Conservation (phyloP, 2,329 filamentous ascomycete genomes). For the Exophiala aquamarina region DNA sequence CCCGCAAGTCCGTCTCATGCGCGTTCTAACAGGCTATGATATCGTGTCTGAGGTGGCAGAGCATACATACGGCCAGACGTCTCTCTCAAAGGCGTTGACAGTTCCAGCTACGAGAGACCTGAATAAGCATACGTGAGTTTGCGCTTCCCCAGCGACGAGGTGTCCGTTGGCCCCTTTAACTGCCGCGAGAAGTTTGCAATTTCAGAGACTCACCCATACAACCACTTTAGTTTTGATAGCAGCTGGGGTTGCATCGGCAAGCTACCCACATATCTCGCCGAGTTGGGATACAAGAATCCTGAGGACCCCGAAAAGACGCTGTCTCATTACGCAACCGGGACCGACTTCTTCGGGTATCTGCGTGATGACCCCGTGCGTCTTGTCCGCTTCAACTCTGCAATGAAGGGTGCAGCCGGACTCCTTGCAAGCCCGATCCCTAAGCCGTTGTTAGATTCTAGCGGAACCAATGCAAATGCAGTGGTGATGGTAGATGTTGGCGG, state of each 20-base stretch:
- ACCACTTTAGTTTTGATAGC: conserved; percentile 15
- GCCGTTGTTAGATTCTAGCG: conserved; percentile 1
- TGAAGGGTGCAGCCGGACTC: conserved; percentile 7
- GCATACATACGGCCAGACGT: conserved; percentile 5
- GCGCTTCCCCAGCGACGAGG: background rate
- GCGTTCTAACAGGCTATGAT: conserved; percentile 9
- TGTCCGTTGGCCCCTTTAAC: no score
- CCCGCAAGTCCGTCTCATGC: conserved; percentile 9
- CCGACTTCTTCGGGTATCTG: conserved; percentile 13
- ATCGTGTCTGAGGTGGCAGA: conserved; percentile 12
- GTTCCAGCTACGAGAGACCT: conserved; percentile 5
- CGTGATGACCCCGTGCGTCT: conserved; percentile 8
- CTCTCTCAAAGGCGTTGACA: conserved; percentile 8
- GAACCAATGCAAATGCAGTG: conserved; percentile 21
- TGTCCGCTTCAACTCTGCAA: conserved; percentile 11
- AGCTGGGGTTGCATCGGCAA: conserved; percentile 13
- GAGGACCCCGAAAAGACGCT: conserved; percentile 12
- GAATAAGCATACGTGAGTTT: conserved; percentile 15
- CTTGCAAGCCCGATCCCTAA: conserved; percentile 6
- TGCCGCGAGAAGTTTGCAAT: no score
- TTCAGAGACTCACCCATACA: no score
- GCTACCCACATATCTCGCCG: conserved; percentile 10
- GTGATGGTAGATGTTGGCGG: conserved; percentile 32
- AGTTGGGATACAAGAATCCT: conserved; percentile 15
- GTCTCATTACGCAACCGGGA: conserved; percentile 12